Base-by-base conservation (phyloP, 1,284 basidiomycete genomes). In the Ganoderma leucocontextum region DNA sequence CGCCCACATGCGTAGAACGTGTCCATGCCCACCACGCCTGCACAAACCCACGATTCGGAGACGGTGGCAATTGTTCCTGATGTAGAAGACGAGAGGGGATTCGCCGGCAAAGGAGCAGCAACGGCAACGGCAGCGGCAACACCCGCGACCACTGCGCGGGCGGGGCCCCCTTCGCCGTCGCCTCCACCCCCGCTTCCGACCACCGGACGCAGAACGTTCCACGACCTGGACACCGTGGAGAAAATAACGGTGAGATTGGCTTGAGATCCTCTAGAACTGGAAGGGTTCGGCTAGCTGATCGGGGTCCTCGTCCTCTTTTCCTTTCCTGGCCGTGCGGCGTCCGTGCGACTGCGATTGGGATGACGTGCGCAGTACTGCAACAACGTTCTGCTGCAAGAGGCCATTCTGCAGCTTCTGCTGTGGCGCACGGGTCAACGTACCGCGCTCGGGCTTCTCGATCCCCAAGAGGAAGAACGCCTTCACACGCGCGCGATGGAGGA, bases 341-440 rank as follows among this genome's bases (percentile, higher is more conserved):
- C 22, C 58, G 58, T 41, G 38, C 58, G 10, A 62, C 42, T 13
- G 22, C 29, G 13, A 62, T n/a, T n/a, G 15, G 29, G 29, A 55
- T 55, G 52, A 29, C 47, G 47, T 49, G 29, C 52, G 55, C 70
- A 94, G 91, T 94, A 93, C 73, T 92, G 90, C 76, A 79, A 86
- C 36, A 88, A 90, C 70, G 84, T 94, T 33, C 85, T 94, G 13
- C 82, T 92, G 10, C 89, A 88, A 4, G 91, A 92, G 78, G 84
- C 89, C 1, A 82, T 91, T 47, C 81, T 89, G 53, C 92, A 94
- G 75, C 81, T 94, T 19, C 80, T 92, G 8, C 78, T 93, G 17
- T 93, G 91, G 90, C 86, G 90, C 19, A 80, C 80, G 17, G 90
- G 89, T 1, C 78, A 84, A 42, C 89, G 92, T 25, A 82, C 75